phyloP scores from a whole-genome alignment of 75 land plant species.

The Adiantum capillusveneris region DNA sequence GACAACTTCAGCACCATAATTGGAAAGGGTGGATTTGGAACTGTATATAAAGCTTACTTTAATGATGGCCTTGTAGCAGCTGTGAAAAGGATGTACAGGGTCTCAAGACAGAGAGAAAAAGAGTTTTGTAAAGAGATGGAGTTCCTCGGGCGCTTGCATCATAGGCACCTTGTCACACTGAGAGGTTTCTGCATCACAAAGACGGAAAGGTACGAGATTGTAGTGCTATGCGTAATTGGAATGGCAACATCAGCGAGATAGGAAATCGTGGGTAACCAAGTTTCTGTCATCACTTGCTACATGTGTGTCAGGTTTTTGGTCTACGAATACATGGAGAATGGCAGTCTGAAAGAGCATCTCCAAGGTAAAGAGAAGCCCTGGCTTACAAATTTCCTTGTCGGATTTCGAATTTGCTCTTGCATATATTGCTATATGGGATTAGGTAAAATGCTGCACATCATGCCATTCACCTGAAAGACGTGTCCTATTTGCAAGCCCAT shows the following conservation, averaged over 20 bases:
- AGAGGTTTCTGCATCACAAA: conserved; percentile 73
- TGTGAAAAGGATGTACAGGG: conserved; percentile 66
- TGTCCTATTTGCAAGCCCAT: too few relatives aligned
- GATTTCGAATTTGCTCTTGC: too few relatives aligned
- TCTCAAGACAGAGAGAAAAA: conserved; percentile 67
- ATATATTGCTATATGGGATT: too few relatives aligned
- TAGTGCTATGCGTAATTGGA: too few relatives aligned
- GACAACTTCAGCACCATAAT: conserved; percentile 59
- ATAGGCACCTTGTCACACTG: conserved; percentile 81
- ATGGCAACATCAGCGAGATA: too few relatives aligned
- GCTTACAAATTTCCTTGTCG: neutral
- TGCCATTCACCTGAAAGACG: too few relatives aligned
- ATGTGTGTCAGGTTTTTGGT: conserved; percentile 44
- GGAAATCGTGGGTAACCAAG: too few relatives aligned
- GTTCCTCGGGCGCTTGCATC: conserved; percentile 83
- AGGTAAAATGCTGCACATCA: too few relatives aligned
- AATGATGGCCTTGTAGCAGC: conserved; percentile 65
- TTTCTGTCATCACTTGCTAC: neutral
- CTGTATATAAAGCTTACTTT: conserved; percentile 69
- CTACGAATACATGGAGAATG: conserved; percentile 60
- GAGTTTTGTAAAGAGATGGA: conserved; percentile 86
- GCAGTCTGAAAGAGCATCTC: conserved; percentile 56
- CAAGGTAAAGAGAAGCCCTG: conserved; percentile 28
- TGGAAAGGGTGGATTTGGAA: conserved; percentile 88
- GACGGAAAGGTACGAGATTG: conserved; percentile 45